Conservation (phyloP, 139 green algal genomes). For the Dunaliella sp. region DNA sequence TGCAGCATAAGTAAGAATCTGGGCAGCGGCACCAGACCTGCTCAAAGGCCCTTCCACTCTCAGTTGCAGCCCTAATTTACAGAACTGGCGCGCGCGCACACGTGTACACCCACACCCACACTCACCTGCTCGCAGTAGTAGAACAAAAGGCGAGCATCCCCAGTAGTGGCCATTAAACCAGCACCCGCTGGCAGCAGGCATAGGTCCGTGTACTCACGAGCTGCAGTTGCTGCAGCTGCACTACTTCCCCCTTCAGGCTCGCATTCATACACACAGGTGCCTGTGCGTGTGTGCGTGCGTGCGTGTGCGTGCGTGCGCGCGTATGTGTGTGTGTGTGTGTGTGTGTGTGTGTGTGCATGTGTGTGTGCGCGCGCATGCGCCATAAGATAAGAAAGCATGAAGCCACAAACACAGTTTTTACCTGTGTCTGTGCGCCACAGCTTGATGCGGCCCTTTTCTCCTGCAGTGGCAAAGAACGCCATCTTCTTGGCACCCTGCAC, state of each 20-base stretch:
- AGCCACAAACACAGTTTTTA: too few relatives aligned
- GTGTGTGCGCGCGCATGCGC: too few relatives aligned
- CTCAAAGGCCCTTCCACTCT: too few relatives aligned
- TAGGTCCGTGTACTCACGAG: constrained; percentile 54
- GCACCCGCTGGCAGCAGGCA: constrained; percentile 47
- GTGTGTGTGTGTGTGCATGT: too few relatives aligned
- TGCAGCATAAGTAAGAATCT: too few relatives aligned
- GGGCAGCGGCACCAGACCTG: too few relatives aligned
- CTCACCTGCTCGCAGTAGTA: constrained; percentile 17
- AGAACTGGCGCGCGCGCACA: background rate
- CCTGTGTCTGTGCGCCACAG: constrained; percentile 72
- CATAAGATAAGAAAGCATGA: too few relatives aligned
- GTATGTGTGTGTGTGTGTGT: too few relatives aligned
- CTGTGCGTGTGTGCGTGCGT: background rate
- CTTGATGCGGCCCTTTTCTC: constrained; percentile 71
- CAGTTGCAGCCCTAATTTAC: too few relatives aligned
- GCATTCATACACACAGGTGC: constrained; percentile 36
- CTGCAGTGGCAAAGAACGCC: constrained; percentile 75
- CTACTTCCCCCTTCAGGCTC: constrained; percentile 2
- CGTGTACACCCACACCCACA: background rate
- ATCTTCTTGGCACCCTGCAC: constrained; percentile 22
- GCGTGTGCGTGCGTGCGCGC: background rate
- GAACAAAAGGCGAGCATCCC: constrained; percentile 77
- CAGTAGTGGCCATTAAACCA: constrained; percentile 68
- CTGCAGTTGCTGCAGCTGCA: constrained; percentile 22